phyloP scores from a whole-genome alignment of 768 basidiomycete genomes.

The Leccinum truebloodii region DNA sequence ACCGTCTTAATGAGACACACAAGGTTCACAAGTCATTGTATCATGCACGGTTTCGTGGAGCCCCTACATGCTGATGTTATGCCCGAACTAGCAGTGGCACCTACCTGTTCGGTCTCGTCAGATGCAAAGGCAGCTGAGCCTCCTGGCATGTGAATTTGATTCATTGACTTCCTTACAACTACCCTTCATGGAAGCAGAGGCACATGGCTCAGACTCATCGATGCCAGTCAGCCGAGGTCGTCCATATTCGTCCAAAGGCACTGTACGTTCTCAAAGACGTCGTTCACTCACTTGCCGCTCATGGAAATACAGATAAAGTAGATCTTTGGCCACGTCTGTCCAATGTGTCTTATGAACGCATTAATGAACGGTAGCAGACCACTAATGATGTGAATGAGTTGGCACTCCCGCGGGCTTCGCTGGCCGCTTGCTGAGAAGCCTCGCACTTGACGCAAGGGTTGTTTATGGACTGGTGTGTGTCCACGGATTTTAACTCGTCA shows the following conservation, averaged over 20 bases:
- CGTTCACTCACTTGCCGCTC: background rate
- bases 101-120: background rate
- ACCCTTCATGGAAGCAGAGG: slow-evolving; percentile 3
- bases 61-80: slow-evolving; percentile 2
- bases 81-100: background rate
- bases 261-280: slow-evolving; percentile 2
- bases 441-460: slow-evolving; percentile 20
- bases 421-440: slow-evolving; percentile 17
- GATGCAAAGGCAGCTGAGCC: background rate
- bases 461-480: slow-evolving; percentile 11
- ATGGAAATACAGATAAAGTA: background rate
- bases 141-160: slow-evolving; percentile 13
- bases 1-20: slow-evolving; percentile 9
- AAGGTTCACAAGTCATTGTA: background rate
- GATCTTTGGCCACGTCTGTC: background rate
- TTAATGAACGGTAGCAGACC: slow-evolving; percentile 9
- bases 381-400: slow-evolving; percentile 8
- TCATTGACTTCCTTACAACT: slow-evolving; percentile 20
- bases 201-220: background rate
- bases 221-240: background rate
- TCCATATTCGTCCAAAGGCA: background rate
- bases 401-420: slow-evolving; percentile 19
- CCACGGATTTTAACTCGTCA: slow-evolving; percentile 20
- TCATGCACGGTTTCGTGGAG: slow-evolving; percentile 1
- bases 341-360: slow-evolving; percentile 1